A percentile compares a stretch with the other conserved stretches of the same genome.
These are phyloP conservation scores for Grigorovia transvaalensis DNA, from an alignment of 805 yeast species.

Conservation along the genomic window DNA sequence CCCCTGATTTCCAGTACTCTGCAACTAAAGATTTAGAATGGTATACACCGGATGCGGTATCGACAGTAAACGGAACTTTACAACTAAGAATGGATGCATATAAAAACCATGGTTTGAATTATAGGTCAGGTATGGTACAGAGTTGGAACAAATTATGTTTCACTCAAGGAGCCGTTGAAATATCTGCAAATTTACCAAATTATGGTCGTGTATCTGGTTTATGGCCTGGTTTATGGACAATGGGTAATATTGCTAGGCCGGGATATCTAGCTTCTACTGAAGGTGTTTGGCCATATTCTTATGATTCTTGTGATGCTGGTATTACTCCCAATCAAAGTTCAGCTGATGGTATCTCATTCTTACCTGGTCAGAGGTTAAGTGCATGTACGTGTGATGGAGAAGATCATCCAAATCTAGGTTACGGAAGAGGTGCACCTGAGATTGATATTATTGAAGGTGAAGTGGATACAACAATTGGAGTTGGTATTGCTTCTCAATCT, in stretches of 20 bases:
- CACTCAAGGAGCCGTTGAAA: slow-evolving; percentile 72
- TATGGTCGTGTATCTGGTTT: slow-evolving; percentile 69
- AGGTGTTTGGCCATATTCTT: slow-evolving; percentile 92
- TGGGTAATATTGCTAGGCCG: slow-evolving; percentile 89
- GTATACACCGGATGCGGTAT: slow-evolving; percentile 87
- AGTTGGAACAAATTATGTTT: slow-evolving; percentile 88
- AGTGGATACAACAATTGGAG: slow-evolving; percentile 41
- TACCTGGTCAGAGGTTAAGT: slow-evolving; percentile 75
- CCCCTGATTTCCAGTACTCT: slow-evolving; percentile 70
- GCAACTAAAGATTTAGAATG: slow-evolving; percentile 89
- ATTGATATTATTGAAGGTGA: slow-evolving; percentile 88
- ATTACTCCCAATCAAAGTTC: slow-evolving; percentile 90
- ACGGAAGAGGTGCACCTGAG: slow-evolving; percentile 93
- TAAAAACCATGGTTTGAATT: slow-evolving; percentile 64
- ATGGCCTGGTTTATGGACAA: slow-evolving; percentile 96
- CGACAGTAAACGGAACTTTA: slow-evolving; percentile 66
- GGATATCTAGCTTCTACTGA: slow-evolving; percentile 82
- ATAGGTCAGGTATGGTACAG: slow-evolving; percentile 87
- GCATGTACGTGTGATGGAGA: slow-evolving; percentile 73
- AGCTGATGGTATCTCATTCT: slow-evolving; percentile 75
- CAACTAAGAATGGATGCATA: slow-evolving; percentile 69
- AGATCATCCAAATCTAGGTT: slow-evolving; percentile 81
- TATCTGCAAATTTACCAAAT: slow-evolving; percentile 70
- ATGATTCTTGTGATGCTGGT: slow-evolving; percentile 83
- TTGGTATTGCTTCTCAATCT: slow-evolving; percentile 83